Evolutionary conservation across 768 basidiomycete genomes (phyloP), one percentile per base, ranked within the genome.

Genomic region (Tulasnella calospora): DNA sequence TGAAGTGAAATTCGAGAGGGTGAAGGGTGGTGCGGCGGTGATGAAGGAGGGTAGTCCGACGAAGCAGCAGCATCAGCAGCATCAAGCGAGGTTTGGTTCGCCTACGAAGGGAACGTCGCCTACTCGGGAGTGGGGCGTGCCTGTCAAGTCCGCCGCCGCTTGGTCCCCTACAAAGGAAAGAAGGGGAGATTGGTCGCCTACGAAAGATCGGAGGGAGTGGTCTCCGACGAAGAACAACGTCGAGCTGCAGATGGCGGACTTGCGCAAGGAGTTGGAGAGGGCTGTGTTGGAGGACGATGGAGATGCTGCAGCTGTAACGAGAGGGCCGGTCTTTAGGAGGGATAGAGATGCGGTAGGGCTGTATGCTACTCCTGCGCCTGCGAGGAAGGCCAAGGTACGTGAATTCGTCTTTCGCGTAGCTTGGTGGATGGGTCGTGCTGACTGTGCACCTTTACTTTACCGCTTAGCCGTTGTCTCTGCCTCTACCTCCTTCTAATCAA

Each of bases 1-100:
- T 84, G 86, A 89, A 71, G 89, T 93, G 76, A 89, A 87, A 77
- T 96, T 98, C 36, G 76, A 77, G 67, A 69, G 67, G 33, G 73
- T 74, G 40, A 77, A 77, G 44, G 57, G 36, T 38, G 38, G 23
- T 3, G 3, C 40, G 73, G 40, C 17, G 71, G 33, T 19, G 71
- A 10, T 40, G 8, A 17, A 27, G 71, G 71, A 6, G 13, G 7
- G 7, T 2, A 46, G 44, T 46, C 19, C 44, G 13, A 19, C 33
- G 71, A 36, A 71, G 36, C 71, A 35, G 33, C 35, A 71, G 30
- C 69, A 33, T 4, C 23, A 6, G 10, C 38, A 71, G 36, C 71
- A 36, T 6, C 36, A 72, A 23, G 47, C 47, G 47, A 51, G 47
- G n/a, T 41, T 41, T 33, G 74, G 74, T 3, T 41, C 74, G 23